A percentile compares a stretch with the other conserved stretches of the same genome.
phyloP scores from a whole-genome alignment of 176 grass and related monocot species.

The bread wheat (Triticum aestivum) region DNA sequence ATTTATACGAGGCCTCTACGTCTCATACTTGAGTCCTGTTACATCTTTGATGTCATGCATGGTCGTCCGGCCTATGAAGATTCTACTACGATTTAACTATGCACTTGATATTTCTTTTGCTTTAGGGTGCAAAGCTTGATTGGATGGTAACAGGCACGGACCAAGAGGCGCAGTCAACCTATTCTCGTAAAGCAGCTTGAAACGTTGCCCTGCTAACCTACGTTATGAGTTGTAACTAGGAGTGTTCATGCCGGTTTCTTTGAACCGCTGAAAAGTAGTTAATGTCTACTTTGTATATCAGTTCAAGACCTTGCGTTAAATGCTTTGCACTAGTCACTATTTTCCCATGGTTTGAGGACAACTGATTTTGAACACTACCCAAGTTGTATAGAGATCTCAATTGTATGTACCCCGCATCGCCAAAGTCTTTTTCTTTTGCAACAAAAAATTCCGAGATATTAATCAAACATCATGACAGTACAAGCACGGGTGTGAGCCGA shows the following conservation, averaged over 20 bases:
- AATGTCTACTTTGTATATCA: background rate
- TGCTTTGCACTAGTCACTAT: background rate
- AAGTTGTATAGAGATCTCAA: too few species aligned
- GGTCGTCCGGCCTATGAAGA: background rate
- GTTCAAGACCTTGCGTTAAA: background rate
- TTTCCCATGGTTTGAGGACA: background rate
- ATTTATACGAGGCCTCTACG: background rate
- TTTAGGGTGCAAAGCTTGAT: constrained; percentile 75
- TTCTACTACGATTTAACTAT: background rate
- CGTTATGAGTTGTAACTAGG: background rate
- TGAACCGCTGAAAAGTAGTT: background rate
- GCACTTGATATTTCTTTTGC: background rate
- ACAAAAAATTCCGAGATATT: too few species aligned
- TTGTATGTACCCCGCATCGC: background rate
- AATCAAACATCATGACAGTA: too few species aligned
- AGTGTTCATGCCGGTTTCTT: background rate
- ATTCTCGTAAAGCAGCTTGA: constrained; percentile 37
- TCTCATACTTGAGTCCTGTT: background rate
- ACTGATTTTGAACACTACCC: background rate
- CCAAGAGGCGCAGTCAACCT: background rate
- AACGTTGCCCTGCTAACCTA: background rate
- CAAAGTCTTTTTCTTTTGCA: background rate
- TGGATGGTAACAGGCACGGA: constrained; percentile 71
- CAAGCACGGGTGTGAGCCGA: too few species aligned
- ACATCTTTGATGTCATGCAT: background rate